These are phyloP conservation scores for Rhodotorula sp. DNA, from an alignment of 1,284 basidiomycete species.

Conservation along the genomic window DNA sequence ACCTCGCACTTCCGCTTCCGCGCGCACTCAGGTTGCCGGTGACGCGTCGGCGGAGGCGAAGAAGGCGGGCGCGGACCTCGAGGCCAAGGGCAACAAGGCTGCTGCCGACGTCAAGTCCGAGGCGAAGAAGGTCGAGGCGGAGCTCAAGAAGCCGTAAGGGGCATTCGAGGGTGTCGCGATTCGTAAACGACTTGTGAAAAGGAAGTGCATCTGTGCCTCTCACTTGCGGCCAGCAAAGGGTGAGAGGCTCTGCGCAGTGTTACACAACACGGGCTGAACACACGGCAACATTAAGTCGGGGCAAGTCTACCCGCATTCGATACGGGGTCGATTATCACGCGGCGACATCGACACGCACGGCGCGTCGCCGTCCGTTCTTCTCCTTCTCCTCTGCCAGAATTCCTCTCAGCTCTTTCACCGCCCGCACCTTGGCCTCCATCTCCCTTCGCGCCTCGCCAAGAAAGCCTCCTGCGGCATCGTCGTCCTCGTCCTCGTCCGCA, in stretches of 20 bases:
- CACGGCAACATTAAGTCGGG: too few species aligned
- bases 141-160: constrained; percentile 9
- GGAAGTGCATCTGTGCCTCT: not conserved
- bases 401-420: constrained; percentile 18
- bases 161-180: not conserved
- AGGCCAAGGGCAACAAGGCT: constrained; percentile 9
- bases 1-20: not conserved
- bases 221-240: too few species aligned
- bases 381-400: constrained; percentile 8
- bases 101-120: constrained; percentile 13
- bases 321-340: too few species aligned
- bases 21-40: constrained; percentile 2
- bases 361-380: not conserved
- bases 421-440: constrained; percentile 17
- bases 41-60: constrained; percentile 18
- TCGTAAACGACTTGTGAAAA: not conserved
- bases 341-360: constrained; percentile 16
- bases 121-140: constrained; percentile 18
- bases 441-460: not conserved
- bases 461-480: not conserved
- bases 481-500: constrained; percentile 1
- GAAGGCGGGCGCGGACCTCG: constrained; percentile 18
- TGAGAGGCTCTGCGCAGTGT: not conserved
- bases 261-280: not conserved
- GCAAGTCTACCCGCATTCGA: not conserved